These are phyloP conservation scores for Penicillium sp. DNA, from an alignment of 2,329 filamentous ascomycete species.

Conservation along the genomic window DNA sequence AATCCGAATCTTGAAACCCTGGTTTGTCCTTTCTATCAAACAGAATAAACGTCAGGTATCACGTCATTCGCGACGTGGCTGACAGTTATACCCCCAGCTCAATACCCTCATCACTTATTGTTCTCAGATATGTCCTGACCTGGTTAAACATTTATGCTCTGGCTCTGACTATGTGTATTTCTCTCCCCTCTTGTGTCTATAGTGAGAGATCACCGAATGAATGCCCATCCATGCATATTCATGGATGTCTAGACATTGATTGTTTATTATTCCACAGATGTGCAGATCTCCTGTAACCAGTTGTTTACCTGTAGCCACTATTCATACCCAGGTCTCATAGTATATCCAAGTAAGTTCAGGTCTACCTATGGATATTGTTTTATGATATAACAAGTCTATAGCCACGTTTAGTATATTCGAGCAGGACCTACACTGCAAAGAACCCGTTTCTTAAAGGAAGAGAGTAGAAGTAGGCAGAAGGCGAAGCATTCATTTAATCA, in stretches of 20 bases:
- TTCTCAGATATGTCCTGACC: not conserved
- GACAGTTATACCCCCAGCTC: not conserved
- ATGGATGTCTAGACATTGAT: not conserved
- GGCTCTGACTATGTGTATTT: not conserved
- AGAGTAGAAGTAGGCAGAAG: not conserved
- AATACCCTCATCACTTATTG: not conserved
- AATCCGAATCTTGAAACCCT: not conserved
- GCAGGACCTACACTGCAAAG: not conserved
- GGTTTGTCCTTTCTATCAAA: not conserved
- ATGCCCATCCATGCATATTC: not conserved
- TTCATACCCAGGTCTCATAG: not conserved
- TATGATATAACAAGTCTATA: not conserved
- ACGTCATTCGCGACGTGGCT: not conserved
- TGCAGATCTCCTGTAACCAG: not conserved
- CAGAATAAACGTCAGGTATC: not conserved
- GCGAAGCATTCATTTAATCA: constrained; percentile 4
- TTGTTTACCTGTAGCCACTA: not conserved
- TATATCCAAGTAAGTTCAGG: not conserved
- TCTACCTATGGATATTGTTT: not conserved
- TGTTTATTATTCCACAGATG: not conserved
- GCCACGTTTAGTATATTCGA: too few species aligned
- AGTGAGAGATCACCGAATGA: not conserved
- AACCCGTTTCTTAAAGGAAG: not conserved
- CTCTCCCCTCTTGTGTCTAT: not conserved
- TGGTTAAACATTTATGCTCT: not conserved